Conservation (phyloP, 2,329 filamentous ascomycete genomes). For the Ceratocystis harringtonii region DNA sequence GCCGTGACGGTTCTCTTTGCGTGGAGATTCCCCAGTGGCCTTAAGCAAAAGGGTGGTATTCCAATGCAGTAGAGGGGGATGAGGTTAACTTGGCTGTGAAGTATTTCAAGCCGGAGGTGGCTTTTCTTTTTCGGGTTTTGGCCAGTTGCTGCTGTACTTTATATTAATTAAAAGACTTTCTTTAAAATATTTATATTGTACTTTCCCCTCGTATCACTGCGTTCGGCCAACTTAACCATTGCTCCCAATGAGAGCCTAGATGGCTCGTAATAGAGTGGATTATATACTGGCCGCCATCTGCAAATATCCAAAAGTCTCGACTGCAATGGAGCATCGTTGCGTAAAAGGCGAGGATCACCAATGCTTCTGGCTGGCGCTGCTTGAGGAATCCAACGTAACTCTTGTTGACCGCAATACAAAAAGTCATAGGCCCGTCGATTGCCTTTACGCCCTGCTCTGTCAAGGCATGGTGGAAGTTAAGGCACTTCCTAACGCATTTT, state of each 20-base stretch:
- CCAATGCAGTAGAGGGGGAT: neutral
- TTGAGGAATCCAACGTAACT: slow-evolving; percentile 27
- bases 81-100: neutral
- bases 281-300: slow-evolving; percentile 22
- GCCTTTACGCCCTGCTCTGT: neutral
- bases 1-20: slow-evolving; percentile 3
- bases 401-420: neutral
- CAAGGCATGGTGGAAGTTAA: neutral
- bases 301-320: slow-evolving; percentile 25
- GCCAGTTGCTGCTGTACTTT: neutral
- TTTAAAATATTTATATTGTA: neutral
- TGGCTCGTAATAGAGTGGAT: slow-evolving; percentile 21
- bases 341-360: slow-evolving; percentile 29
- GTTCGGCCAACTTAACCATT: slow-evolving; percentile 21
- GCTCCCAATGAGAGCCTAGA: slow-evolving; percentile 23
- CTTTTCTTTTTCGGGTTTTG: neutral
- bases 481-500: neutral
- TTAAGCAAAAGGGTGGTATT: neutral
- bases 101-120: neutral
- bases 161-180: neutral
- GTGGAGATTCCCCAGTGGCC: neutral
- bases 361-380: slow-evolving; percentile 27
- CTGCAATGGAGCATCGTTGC: slow-evolving; percentile 28
- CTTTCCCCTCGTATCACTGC: neutral
- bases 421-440: neutral